Percentiles rank a stretch among this genome's conserved stretches.
These are phyloP conservation scores for Pseudogymnoascus verrucosus DNA, from an alignment of 2,329 filamentous ascomycete genomes.

Conservation along the genomic window DNA sequence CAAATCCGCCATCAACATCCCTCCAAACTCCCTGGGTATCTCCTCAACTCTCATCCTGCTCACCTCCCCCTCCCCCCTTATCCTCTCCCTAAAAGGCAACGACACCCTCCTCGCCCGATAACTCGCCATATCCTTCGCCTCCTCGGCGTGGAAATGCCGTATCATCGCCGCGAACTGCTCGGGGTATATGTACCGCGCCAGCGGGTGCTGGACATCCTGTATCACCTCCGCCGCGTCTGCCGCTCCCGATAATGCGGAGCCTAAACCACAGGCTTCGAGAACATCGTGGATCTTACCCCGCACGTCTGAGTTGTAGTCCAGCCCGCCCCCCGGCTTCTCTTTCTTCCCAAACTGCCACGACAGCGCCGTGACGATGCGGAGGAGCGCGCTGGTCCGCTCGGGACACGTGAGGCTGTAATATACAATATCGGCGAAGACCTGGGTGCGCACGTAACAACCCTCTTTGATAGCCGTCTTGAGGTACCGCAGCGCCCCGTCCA, in stretches of 20 bases:
- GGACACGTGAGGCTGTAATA: conserved; percentile 13
- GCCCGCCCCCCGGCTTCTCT: neutral
- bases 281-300: neutral
- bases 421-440: conserved; percentile 18
- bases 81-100: neutral
- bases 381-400: neutral
- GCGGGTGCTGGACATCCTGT: neutral
- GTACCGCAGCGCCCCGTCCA: conserved; percentile 19
- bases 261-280: neutral
- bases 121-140: neutral
- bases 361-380: neutral
- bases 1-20: neutral
- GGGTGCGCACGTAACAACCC: conserved; percentile 16
- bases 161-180: conserved; percentile 1
- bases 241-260: neutral
- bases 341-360: neutral
- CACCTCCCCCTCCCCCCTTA: neutral
- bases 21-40: neutral
- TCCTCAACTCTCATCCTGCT: neutral
- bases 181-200: neutral
- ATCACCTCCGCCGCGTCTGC: neutral
- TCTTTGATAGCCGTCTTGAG: conserved; percentile 23
- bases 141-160: neutral
- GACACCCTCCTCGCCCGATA: neutral
- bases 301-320: neutral